phyloP scores from a whole-genome alignment of 139 green algal species.

The Chlamydomonas sp. region DNA sequence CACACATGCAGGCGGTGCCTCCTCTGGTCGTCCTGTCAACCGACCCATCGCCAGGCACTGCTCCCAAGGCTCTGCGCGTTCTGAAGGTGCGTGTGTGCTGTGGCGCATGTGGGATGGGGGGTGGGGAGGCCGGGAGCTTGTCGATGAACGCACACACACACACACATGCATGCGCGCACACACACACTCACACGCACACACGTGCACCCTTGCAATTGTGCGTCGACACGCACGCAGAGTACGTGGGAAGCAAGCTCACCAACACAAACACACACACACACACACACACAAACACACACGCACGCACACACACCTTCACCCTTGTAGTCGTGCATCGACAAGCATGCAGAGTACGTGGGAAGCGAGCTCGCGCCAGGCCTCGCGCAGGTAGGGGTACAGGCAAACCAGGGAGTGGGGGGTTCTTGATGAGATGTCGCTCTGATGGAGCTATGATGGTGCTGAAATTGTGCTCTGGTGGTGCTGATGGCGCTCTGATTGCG shows the following conservation, averaged over 20 bases:
- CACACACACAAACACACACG: not conserved
- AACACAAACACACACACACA: not conserved
- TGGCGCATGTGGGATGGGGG: not conserved
- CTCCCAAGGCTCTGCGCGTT: constrained; percentile 17
- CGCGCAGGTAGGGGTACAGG: no score
- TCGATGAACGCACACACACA: no score
- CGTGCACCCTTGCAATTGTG: not conserved
- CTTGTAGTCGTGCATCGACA: constrained; percentile 8
- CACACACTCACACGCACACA: no score
- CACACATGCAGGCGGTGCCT: constrained; percentile 43
- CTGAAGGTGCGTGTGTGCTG: constrained; percentile 9
- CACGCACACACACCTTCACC: not conserved
- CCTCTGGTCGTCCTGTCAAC: constrained; percentile 52
- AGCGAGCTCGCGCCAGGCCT: constrained; percentile 35
- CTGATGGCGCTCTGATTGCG: no score
- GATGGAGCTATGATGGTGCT: no score
- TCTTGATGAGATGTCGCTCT: no score
- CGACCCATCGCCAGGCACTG: constrained; percentile 38
- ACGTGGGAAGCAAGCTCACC: not conserved
- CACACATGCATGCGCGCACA: no score
- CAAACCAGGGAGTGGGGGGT: no score
- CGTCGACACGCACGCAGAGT: not conserved
- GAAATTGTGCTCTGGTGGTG: no score
- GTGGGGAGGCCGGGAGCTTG: not conserved
- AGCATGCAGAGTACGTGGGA: constrained; percentile 20